Percentiles rank a stretch among this genome's conserved stretches.
Evolutionary conservation across 768 basidiomycete species (phyloP).

Genomic region (Hebeloma cylindrosporum): DNA sequence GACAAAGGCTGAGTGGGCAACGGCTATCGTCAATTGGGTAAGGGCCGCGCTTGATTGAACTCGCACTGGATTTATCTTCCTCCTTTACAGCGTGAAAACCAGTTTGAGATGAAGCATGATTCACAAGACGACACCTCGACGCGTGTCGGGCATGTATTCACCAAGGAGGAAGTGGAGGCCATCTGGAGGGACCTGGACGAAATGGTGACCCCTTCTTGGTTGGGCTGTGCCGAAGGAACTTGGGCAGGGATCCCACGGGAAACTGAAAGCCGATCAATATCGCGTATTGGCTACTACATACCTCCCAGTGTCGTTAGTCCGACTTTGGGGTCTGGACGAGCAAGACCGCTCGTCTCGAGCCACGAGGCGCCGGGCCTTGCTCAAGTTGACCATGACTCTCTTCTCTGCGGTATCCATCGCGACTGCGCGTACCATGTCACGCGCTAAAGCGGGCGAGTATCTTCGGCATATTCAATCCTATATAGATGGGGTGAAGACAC

Average conservation of each 20-base stretch:
- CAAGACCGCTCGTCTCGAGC: too few species aligned
- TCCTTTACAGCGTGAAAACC: too few species aligned
- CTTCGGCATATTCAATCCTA: slow-evolving; percentile 1
- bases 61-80: too few species aligned
- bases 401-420: slow-evolving; percentile 8
- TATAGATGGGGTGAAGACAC: not conserved
- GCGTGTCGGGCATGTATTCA: not conserved
- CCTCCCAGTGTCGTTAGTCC: slow-evolving; percentile 7
- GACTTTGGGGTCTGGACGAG: not conserved
- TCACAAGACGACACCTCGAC: too few species aligned
- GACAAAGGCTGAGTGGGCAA: too few species aligned
- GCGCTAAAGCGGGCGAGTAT: not conserved
- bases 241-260: slow-evolving; percentile 1
- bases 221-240: not conserved
- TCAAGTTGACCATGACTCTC: slow-evolving; percentile 12
- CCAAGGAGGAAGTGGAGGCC: not conserved
- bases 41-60: too few species aligned
- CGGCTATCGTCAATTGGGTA: too few species aligned
- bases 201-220: slow-evolving; percentile 10
- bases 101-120: too few species aligned
- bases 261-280: slow-evolving; percentile 13
- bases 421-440: slow-evolving; percentile 3
- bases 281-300: not conserved
- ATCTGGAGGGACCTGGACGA: slow-evolving; percentile 1
- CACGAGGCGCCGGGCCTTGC: not conserved